A percentile compares a stretch with the other conserved stretches of the same genome.
Conservation (phyloP, 768 basidiomycete genomes). For the Leccinum sublutescens region DNA sequence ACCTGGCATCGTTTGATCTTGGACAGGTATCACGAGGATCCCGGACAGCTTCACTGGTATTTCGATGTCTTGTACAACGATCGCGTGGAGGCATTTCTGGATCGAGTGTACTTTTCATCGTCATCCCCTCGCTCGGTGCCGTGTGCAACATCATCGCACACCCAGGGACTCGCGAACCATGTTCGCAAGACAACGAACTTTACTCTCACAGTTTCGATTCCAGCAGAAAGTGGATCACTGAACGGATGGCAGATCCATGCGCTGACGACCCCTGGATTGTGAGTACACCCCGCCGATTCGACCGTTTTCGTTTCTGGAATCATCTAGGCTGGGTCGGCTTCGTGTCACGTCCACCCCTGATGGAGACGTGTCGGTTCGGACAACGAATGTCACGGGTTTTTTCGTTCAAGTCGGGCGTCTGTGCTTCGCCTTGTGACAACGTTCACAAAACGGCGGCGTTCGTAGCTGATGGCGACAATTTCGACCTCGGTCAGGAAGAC, state of each 20-base stretch:
- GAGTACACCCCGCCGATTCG: constrained; percentile 9
- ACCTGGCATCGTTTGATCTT: neutral
- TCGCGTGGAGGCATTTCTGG: constrained; percentile 56
- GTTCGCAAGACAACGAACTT: constrained; percentile 35
- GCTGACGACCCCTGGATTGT: constrained; percentile 69
- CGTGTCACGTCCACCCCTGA: constrained; percentile 9
- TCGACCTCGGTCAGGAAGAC: neutral
- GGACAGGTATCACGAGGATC: constrained; percentile 61
- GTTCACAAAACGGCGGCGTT: neutral
- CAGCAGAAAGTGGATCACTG: constrained; percentile 66
- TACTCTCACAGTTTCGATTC: constrained; percentile 71
- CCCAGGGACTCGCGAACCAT: neutral
- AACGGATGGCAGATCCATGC: constrained; percentile 67
- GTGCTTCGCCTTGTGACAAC: neutral
- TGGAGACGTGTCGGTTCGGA: constrained; percentile 14
- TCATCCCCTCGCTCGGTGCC: neutral
- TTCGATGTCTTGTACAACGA: constrained; percentile 52
- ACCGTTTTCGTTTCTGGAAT: neutral
- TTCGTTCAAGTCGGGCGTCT: constrained; percentile 14
- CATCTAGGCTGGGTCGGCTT: constrained; percentile 21
- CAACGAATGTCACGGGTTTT: constrained; percentile 28
- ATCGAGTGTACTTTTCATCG: constrained; percentile 27
- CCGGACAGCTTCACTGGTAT: constrained; percentile 71
- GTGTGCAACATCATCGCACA: neutral
- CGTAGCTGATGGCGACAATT: constrained; percentile 14